Evolutionary conservation across 176 grass and related monocot genomes (phyloP).

Genomic region (Ampelocalamus luodianensis): DNA sequence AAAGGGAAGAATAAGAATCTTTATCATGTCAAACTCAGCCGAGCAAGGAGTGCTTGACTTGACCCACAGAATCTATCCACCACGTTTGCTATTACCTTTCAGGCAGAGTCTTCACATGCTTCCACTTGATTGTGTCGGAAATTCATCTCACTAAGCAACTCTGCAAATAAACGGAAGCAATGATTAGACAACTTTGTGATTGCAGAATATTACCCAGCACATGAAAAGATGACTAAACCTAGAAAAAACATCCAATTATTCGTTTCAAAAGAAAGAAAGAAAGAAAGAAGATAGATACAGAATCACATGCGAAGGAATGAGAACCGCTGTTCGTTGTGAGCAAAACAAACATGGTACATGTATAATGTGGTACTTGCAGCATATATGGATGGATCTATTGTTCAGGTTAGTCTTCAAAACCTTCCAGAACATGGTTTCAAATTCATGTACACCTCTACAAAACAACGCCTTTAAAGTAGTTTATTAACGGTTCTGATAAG

Average conservation of each 20-base stretch:
- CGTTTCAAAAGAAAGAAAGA: background rate
- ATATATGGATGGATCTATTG: too few relatives aligned
- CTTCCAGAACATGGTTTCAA: background rate
- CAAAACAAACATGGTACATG: constrained; percentile 6
- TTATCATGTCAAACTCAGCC: constrained; percentile 40
- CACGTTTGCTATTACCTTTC: background rate
- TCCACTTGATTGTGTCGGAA: background rate
- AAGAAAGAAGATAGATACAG: background rate
- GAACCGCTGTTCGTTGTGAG: background rate
- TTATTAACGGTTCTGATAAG: background rate
- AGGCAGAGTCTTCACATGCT: background rate
- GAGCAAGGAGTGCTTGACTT: background rate
- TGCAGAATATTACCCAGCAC: background rate
- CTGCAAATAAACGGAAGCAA: constrained; percentile 11
- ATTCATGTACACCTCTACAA: background rate
- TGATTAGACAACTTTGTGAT: background rate
- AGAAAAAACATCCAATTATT: constrained; percentile 33
- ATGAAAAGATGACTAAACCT: background rate
- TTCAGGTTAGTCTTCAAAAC: too few relatives aligned
- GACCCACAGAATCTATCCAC: background rate
- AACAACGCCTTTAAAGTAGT: background rate
- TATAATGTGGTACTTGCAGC: background rate
- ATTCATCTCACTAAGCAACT: background rate
- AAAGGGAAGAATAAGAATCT: background rate
- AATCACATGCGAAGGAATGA: constrained; percentile 4